Conservation (phyloP, 2,329 filamentous ascomycete genomes). For the Penicillium brasilianum region DNA sequence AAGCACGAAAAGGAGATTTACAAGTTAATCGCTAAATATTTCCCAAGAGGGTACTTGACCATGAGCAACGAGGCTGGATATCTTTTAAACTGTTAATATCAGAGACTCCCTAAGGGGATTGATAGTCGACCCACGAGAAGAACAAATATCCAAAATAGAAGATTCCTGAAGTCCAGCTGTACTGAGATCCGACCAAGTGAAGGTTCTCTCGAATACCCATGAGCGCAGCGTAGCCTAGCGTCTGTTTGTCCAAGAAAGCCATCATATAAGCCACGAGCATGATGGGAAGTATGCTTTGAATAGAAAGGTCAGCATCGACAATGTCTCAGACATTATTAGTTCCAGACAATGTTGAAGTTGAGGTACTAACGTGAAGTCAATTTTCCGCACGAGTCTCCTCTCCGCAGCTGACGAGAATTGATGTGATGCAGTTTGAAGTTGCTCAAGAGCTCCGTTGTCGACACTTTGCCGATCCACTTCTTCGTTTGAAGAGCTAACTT, state of each 20-base stretch:
- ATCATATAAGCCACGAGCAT: slow-evolving; percentile 37
- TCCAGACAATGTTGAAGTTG: too few relatives aligned
- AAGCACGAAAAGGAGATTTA: slow-evolving; percentile 1
- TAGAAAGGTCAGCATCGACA: neutral
- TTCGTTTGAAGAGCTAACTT: neutral
- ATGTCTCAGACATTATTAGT: neutral
- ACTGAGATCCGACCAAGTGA: slow-evolving; percentile 31
- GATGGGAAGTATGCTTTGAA: slow-evolving; percentile 30
- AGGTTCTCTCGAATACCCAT: slow-evolving; percentile 42
- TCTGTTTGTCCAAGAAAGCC: slow-evolving; percentile 45
- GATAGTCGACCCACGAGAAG: slow-evolving; percentile 29
- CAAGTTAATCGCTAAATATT: slow-evolving; percentile 39
- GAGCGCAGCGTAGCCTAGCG: slow-evolving; percentile 39
- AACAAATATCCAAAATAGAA: slow-evolving; percentile 38
- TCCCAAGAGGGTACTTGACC: slow-evolving; percentile 44
- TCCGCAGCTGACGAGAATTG: slow-evolving; percentile 26
- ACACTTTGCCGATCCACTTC: slow-evolving; percentile 12
- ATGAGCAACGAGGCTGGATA: slow-evolving; percentile 43
- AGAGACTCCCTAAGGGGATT: neutral
- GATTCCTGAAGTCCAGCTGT: slow-evolving; percentile 31
- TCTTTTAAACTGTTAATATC: neutral
- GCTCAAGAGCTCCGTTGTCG: slow-evolving; percentile 21
- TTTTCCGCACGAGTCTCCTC: slow-evolving; percentile 29
- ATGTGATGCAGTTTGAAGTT: slow-evolving; percentile 12
- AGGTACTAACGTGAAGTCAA: slow-evolving; percentile 28